A percentile compares a stretch with the other conserved stretches of the same genome.
These are phyloP conservation scores for Metschnikowia noctiluminum DNA, from an alignment of 805 yeast genomes.

Conservation along the genomic window DNA sequence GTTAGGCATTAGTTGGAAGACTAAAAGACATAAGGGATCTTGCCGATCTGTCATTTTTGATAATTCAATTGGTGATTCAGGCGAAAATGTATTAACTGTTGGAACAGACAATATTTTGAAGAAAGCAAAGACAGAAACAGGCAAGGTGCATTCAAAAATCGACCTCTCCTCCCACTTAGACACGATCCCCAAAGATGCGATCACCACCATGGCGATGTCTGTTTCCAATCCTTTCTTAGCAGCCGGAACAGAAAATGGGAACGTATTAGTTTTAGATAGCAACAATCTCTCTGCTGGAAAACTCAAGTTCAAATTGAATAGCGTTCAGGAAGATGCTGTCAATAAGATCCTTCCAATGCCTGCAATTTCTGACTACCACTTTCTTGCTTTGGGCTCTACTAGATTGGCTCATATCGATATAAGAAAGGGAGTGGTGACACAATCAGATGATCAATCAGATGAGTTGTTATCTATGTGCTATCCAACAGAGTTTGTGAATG, in stretches of 20 bases:
- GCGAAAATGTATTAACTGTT: slow-evolving; percentile 57
- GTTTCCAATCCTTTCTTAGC: slow-evolving; percentile 49
- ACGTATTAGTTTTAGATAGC: slow-evolving; percentile 60
- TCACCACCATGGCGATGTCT: slow-evolving; percentile 45
- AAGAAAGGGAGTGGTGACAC: slow-evolving; percentile 61
- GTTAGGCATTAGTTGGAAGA: slow-evolving; percentile 62
- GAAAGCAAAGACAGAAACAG: slow-evolving; percentile 66
- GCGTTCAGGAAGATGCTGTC: slow-evolving; percentile 74
- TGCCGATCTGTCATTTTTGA: slow-evolving; percentile 72
- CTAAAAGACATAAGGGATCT: slow-evolving; percentile 87
- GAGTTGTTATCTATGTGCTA: slow-evolving; percentile 77
- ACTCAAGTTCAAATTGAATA: slow-evolving; percentile 44
- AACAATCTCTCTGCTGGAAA: slow-evolving; percentile 41
- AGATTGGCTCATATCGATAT: slow-evolving; percentile 76
- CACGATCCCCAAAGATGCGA: slow-evolving; percentile 25
- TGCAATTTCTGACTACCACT: slow-evolving; percentile 72
- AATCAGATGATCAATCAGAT: slow-evolving; percentile 89
- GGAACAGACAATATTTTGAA: slow-evolving; percentile 83
- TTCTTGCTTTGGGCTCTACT: slow-evolving; percentile 77
- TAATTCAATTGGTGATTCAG: slow-evolving; percentile 42
- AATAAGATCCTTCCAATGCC: slow-evolving; percentile 71
- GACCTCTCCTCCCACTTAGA: slow-evolving; percentile 21
- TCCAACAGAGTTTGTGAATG: slow-evolving; percentile 47
- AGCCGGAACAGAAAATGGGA: slow-evolving; percentile 69
- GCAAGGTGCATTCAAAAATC: slow-evolving; percentile 66